Base-by-base conservation (phyloP, 2,329 filamentous ascomycete genomes). In the Neonectria sp. region DNA sequence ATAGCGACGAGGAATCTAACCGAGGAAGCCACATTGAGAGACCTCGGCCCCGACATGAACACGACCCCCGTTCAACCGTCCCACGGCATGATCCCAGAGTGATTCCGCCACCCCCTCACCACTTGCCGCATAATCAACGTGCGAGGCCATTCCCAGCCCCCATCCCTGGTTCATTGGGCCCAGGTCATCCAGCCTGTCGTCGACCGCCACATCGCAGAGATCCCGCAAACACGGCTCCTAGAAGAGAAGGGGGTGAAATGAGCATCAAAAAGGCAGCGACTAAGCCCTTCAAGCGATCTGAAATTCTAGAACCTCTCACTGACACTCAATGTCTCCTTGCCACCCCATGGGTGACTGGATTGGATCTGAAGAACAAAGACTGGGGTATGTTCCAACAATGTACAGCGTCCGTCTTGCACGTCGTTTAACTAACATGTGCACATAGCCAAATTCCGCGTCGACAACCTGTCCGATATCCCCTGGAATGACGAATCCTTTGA, bases 401-500 rank as follows among this genome's bases (percentile, higher is more conserved):
- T n/a, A 11, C 6, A 46, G 13, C 4, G 4, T 3, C 43, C 2
- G 31, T 8, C 6, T 31, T 31, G 31, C 31, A 9, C 6, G 9
- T 9, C 8, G 17, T 2, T n/a, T 46, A 2, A 46, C 43, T 24
- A 11, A 21, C 21, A 46, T 24, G 21, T 46, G 31, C 11, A 0
- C 4, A 25, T 21, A 65, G 57, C 45, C 7, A 4, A 29, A 15
- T 53, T 57, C n/a, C 24, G 33, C 13, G 63, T 65, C 4, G 51
- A 60, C 3, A 40, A 61, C 6, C 24, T 61, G 7, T 49, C 40
- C 6, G 27, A 21, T 12, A 11, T 65, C 7, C 7, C 13, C 1
- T 40, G 66, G 58, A 55, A 70, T n/a, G 35, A 60, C 8, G 55
- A 46, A 8, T 31, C 63, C 4, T 60, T 60, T 31, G 40, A 60